Evolutionary conservation across 345 rosid species (phyloP).

Genomic region (Gossypium australe): DNA sequence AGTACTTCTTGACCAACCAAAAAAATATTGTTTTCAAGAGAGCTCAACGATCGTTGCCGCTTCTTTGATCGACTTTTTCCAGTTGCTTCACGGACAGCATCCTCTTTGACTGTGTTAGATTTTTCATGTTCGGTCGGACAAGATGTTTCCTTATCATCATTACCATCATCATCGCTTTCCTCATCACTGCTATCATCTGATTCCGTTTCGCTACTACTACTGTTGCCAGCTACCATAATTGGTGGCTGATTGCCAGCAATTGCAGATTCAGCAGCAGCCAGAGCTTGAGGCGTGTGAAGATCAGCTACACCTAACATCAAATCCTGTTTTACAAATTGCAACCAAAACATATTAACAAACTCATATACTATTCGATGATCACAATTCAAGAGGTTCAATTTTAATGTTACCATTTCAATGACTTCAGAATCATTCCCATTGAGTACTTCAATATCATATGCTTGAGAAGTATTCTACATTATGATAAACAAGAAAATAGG

Average conservation of each 20-base stretch:
- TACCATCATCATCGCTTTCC: constrained; percentile 8
- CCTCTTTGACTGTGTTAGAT: constrained; percentile 12
- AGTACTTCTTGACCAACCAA: neutral
- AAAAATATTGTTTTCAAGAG: constrained; percentile 17
- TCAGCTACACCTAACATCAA: constrained; percentile 87
- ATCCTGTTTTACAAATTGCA: constrained; percentile 38
- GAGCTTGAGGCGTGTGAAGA: constrained; percentile 84
- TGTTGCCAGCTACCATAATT: constrained; percentile 20
- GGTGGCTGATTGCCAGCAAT: constrained; percentile 32
- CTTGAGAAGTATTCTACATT: constrained; percentile 46
- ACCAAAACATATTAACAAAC: neutral
- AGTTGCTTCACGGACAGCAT: constrained; percentile 6
- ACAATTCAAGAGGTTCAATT: neutral
- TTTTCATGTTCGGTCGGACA: constrained; percentile 6
- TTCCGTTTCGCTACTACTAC: constrained; percentile 35
- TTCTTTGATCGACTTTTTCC: constrained; percentile 24
- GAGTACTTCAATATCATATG: constrained; percentile 64
- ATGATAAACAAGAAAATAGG: neutral
- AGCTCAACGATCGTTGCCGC: constrained; percentile 45
- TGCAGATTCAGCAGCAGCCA: constrained; percentile 82
- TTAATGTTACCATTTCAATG: constrained; percentile 59
- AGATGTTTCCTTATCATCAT: neutral
- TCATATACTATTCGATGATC: neutral
- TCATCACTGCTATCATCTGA: constrained; percentile 34
- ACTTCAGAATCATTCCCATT: constrained; percentile 63